These are phyloP conservation scores for Hanseniaspora lachancei DNA, from an alignment of 805 yeast species.

Conservation along the genomic window DNA sequence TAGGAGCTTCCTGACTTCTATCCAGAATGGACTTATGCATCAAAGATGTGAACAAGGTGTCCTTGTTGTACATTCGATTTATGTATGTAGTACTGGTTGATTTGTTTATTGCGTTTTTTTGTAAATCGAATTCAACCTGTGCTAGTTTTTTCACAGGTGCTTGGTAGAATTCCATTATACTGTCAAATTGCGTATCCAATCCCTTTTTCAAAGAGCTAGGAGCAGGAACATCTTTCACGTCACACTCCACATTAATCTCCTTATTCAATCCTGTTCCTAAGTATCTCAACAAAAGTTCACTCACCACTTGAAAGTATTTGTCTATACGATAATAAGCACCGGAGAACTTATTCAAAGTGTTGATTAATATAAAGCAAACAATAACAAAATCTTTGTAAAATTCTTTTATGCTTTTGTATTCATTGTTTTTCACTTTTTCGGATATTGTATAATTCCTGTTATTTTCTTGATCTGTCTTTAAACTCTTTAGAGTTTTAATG, in stretches of 20 bases:
- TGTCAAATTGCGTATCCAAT: conserved; percentile 45
- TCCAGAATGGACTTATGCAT: conserved; percentile 61
- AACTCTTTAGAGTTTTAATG: not conserved
- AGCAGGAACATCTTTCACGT: conserved; percentile 15
- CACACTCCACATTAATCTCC: conserved; percentile 24
- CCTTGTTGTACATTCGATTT: conserved; percentile 27
- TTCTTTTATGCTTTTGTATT: conserved; percentile 28
- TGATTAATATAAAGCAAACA: conserved; percentile 38
- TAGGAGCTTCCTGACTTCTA: conserved; percentile 53
- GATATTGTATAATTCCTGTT: conserved; percentile 31
- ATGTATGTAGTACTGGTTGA: not conserved
- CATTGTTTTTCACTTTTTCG: conserved; percentile 28
- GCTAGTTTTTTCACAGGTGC: conserved; percentile 53
- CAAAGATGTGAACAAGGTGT: conserved; percentile 69
- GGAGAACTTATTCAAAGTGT: conserved; percentile 37
- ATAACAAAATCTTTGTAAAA: conserved; percentile 57
- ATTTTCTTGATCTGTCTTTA: not conserved
- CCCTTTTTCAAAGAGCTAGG: conserved; percentile 29
- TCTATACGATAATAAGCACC: conserved; percentile 42
- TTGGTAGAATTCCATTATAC: conserved; percentile 41
- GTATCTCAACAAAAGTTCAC: conserved; percentile 54
- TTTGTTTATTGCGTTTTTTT: not conserved
- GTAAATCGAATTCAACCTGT: conserved; percentile 37
- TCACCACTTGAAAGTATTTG: conserved; percentile 46
- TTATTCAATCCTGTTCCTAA: conserved; percentile 29